A percentile compares a stretch with the other conserved stretches of the same genome.
These are phyloP conservation scores for Syzygium malaccense DNA, from an alignment of 441 rosid species.

Conservation along the genomic window DNA sequence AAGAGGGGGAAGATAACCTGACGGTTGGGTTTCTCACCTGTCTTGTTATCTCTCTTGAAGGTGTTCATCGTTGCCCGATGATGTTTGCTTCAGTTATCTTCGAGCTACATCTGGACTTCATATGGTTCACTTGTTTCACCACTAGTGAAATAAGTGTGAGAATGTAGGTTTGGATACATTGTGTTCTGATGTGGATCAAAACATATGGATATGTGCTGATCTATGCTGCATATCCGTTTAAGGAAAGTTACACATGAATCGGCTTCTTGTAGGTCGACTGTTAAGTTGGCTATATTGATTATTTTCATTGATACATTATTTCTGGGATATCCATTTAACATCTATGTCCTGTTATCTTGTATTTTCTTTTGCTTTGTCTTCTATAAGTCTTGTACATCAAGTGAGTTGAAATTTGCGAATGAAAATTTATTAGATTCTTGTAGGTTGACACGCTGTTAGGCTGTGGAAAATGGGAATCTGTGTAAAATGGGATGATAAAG, in stretches of 20 bases:
- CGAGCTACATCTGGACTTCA: slow-evolving; percentile 67
- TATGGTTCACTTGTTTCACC: slow-evolving; percentile 3
- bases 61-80: slow-evolving; percentile 59
- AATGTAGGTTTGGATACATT: not conserved
- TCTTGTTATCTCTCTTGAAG: slow-evolving; percentile 17
- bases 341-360: not conserved
- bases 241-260: not conserved
- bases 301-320: not conserved
- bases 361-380: not conserved
- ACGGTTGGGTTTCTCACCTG: slow-evolving; percentile 17
- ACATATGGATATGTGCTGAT: not conserved
- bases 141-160: not conserved
- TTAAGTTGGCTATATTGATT: not conserved
- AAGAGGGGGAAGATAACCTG: slow-evolving; percentile 10
- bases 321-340: not conserved
- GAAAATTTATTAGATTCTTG: slow-evolving; percentile 11
- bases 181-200: not conserved
- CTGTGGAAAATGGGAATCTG: not conserved
- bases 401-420: too few relatives aligned
- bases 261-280: not conserved
- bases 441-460: slow-evolving; percentile 63
- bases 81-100: slow-evolving; percentile 21
- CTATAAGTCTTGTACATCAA: not conserved
- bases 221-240: not conserved
- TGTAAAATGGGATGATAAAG: slow-evolving; percentile 83